Conservation (phyloP, 306 rosid species). For the Ormosia semicastrata region DNA sequence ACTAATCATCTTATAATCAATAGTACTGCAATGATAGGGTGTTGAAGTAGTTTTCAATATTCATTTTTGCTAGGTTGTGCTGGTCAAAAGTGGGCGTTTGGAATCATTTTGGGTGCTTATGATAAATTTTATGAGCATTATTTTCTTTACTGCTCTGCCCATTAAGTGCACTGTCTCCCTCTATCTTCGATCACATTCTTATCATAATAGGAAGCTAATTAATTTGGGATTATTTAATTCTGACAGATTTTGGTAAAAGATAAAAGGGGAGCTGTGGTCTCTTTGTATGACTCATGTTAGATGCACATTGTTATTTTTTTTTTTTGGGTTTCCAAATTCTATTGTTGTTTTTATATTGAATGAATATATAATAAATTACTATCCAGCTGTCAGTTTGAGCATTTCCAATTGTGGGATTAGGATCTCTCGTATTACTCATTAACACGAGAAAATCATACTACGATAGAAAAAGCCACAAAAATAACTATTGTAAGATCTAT, state of each 20-base stretch:
- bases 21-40: slow-evolving; percentile 47
- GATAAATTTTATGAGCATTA: slow-evolving; percentile 42
- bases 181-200: slow-evolving; percentile 21
- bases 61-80: slow-evolving; percentile 33
- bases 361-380: slow-evolving; percentile 22
- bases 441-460: too few relatives aligned
- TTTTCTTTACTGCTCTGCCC: slow-evolving; percentile 49
- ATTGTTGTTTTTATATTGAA: background rate
- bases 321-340: slow-evolving; percentile 14
- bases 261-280: slow-evolving; percentile 9
- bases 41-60: slow-evolving; percentile 36
- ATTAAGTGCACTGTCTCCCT: slow-evolving; percentile 34
- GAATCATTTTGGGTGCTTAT: slow-evolving; percentile 56
- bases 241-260: background rate
- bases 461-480: too few relatives aligned
- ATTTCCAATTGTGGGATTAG: background rate
- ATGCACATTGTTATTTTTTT: slow-evolving; percentile 20
- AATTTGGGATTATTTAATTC: background rate
- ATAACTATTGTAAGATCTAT: too few relatives aligned
- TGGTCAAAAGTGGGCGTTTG: slow-evolving; percentile 62
- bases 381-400: slow-evolving; percentile 22
- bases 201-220: slow-evolving; percentile 9
- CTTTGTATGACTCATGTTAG: background rate
- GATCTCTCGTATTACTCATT: too few relatives aligned
- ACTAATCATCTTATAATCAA: slow-evolving; percentile 12